A percentile compares a stretch with the other conserved stretches of the same genome.
Conservation (phyloP, 2,329 filamentous ascomycete genomes). For the Monosporascus cannonballus region DNA sequence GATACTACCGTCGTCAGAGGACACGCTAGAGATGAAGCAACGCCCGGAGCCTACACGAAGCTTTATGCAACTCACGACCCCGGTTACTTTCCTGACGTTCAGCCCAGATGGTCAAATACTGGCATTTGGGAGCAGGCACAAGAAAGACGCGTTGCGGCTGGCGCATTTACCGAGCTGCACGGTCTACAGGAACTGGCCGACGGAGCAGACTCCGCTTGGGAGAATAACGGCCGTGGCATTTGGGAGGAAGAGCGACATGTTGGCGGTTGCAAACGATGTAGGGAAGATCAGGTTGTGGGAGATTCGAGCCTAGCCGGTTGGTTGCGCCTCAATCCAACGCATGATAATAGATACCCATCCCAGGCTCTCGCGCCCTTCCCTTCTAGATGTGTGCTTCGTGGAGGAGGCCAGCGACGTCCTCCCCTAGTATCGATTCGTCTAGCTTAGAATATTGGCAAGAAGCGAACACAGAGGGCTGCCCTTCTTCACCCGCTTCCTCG, state of each 20-base stretch:
- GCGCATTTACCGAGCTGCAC: conserved; percentile 90
- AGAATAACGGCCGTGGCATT: conserved; percentile 72
- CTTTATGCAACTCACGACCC: conserved; percentile 83
- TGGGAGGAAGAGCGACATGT: conserved; percentile 55
- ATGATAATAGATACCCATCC: neutral
- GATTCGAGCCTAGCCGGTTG: conserved; percentile 54
- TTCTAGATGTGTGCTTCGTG: neutral
- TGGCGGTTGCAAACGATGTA: conserved; percentile 83
- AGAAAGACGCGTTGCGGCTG: conserved; percentile 80
- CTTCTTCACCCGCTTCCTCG: conserved; percentile 35
- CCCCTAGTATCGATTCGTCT: neutral
- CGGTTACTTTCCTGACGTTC: conserved; percentile 73
- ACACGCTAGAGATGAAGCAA: conserved; percentile 49
- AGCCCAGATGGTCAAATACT: conserved; percentile 85
- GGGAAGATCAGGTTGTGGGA: conserved; percentile 92
- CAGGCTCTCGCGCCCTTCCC: neutral
- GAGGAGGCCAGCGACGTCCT: neutral
- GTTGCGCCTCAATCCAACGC: conserved; percentile 1
- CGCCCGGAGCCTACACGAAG: conserved; percentile 65
- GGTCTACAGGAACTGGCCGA: conserved; percentile 96
- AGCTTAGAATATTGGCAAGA: conserved; percentile 26
- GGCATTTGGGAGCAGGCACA: conserved; percentile 78
- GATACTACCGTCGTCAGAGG: conserved; percentile 33
- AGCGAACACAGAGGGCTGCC: conserved; percentile 34
- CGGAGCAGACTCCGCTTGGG: conserved; percentile 79